These are phyloP conservation scores for Trametes sanguinea DNA, from an alignment of 768 basidiomycete genomes.

Conservation along the genomic window DNA sequence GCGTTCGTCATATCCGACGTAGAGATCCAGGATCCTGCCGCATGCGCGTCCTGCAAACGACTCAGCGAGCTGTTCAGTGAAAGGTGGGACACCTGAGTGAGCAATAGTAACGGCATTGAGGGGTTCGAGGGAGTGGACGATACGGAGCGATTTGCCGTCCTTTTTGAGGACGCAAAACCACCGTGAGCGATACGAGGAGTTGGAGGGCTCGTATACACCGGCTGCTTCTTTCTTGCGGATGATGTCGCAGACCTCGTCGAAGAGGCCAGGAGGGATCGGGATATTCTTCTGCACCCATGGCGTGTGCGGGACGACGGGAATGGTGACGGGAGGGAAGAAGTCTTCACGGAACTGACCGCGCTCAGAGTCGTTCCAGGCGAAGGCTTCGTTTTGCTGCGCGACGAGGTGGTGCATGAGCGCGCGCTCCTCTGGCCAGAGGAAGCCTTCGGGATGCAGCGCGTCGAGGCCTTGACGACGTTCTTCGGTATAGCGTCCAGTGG, in stretches of 20 bases:
- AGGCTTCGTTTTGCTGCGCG: constrained; percentile 21
- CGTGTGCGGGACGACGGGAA: constrained; percentile 36
- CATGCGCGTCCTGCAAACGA: constrained; percentile 15
- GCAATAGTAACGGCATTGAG: constrained; percentile 27
- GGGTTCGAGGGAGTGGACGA: constrained; percentile 32
- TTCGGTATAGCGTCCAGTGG: constrained; percentile 17
- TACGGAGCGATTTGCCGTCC: constrained; percentile 17
- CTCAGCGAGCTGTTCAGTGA: constrained; percentile 19
- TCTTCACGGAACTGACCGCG: constrained; percentile 33
- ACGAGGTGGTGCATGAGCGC: constrained; percentile 38
- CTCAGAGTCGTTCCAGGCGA: constrained; percentile 44
- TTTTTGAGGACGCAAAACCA: constrained; percentile 37
- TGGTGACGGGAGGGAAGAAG: constrained; percentile 22
- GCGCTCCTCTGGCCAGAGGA: constrained; percentile 37
- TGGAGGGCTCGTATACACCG: constrained; percentile 43
- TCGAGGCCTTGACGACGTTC: constrained; percentile 21
- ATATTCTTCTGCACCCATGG: constrained; percentile 34
- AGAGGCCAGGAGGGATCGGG: constrained; percentile 29
- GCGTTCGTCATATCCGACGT: constrained; percentile 21
- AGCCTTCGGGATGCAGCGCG: constrained; percentile 19
- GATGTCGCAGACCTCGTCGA: constrained; percentile 34
- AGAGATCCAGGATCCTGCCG: constrained; percentile 38
- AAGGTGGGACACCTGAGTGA: not conserved
- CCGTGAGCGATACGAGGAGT: constrained; percentile 39
- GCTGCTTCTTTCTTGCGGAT: constrained; percentile 39